Percentiles rank a stretch among this genome's conserved stretches.
phyloP scores from a whole-genome alignment of 2,329 filamentous ascomycete species.

The Sarocladiaceae sp. region DNA sequence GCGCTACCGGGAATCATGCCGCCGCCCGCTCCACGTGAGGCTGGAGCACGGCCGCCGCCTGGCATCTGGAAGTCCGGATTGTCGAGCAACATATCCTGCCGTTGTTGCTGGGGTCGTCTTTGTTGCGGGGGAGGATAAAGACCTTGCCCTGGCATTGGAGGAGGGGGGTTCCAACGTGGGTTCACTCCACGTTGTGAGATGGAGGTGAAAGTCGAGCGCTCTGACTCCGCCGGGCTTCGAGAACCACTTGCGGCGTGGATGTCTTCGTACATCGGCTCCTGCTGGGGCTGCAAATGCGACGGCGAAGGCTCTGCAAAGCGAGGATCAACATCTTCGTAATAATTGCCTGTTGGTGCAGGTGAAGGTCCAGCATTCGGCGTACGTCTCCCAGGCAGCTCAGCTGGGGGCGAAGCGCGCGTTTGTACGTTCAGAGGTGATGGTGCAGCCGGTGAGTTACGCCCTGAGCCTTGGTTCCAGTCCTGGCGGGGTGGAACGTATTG shows the following conservation, averaged over 20 bases:
- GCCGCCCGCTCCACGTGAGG: constrained; percentile 22
- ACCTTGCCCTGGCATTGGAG: constrained; percentile 35
- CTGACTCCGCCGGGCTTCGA: constrained; percentile 72
- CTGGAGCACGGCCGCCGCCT: constrained; percentile 18
- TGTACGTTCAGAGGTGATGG: constrained; percentile 30
- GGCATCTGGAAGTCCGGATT: constrained; percentile 86
- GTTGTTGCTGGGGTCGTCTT: constrained; percentile 42
- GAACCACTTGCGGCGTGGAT: constrained; percentile 46
- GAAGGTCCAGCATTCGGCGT: constrained; percentile 30
- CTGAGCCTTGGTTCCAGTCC: constrained; percentile 47
- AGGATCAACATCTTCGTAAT: constrained; percentile 93
- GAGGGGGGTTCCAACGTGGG: constrained; percentile 69
- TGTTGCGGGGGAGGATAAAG: constrained; percentile 33
- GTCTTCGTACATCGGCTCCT: constrained; percentile 55
- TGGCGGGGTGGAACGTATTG: constrained; percentile 53
- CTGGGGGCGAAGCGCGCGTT: constrained; percentile 11
- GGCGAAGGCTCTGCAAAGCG: constrained; percentile 59
- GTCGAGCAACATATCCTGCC: constrained; percentile 70
- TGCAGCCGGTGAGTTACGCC: constrained; percentile 38
- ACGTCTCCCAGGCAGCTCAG: constrained; percentile 32
- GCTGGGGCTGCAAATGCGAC: constrained; percentile 18
- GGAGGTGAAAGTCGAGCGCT: constrained; percentile 82
- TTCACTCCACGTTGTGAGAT: constrained; percentile 87
- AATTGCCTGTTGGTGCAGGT: constrained; percentile 39
- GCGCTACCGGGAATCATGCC: constrained; percentile 51